Evolutionary conservation across 2,329 filamentous ascomycete genomes (phyloP).

Genomic region (Beauveria brongniartii): DNA sequence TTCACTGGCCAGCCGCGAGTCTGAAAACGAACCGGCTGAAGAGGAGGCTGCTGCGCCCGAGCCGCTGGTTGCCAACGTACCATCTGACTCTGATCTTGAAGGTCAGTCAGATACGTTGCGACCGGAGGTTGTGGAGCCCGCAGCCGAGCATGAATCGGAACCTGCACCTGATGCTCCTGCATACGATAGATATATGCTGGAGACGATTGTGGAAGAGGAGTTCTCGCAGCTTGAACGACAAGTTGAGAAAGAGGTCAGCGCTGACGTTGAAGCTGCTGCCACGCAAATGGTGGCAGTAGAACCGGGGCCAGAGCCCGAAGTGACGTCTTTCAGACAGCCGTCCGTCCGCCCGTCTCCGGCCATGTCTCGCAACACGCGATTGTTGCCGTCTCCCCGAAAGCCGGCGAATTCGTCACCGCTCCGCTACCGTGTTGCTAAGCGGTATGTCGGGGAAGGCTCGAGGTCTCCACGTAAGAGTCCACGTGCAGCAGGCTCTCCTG

Average conservation of each 20-base stretch:
- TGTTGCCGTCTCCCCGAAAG: slow-evolving; percentile 1
- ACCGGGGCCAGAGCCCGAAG: background rate
- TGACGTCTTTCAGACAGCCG: slow-evolving; percentile 15
- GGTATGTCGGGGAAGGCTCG: background rate
- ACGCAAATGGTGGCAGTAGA: background rate
- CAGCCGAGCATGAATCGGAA: background rate
- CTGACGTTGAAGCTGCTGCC: background rate
- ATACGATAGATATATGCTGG: background rate
- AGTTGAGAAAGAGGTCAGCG: background rate
- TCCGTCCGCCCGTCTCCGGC: slow-evolving; percentile 15
- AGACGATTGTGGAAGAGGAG: background rate
- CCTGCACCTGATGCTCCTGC: background rate
- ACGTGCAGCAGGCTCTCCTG: background rate
- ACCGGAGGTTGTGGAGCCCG: background rate
- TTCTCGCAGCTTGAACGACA: background rate
- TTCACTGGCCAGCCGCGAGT: background rate
- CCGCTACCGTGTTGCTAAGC: slow-evolving; percentile 26
- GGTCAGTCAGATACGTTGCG: background rate
- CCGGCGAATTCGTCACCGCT: slow-evolving; percentile 20
- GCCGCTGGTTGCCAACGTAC: background rate
- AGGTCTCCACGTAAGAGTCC: background rate
- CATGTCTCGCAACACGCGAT: background rate
- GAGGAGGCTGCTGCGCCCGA: background rate
- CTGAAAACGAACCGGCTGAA: background rate
- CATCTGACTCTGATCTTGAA: background rate